A percentile compares a stretch with the other conserved stretches of the same genome.
Conservation (phyloP, 75 land plant genomes). For the Pinus tabuliformis region DNA sequence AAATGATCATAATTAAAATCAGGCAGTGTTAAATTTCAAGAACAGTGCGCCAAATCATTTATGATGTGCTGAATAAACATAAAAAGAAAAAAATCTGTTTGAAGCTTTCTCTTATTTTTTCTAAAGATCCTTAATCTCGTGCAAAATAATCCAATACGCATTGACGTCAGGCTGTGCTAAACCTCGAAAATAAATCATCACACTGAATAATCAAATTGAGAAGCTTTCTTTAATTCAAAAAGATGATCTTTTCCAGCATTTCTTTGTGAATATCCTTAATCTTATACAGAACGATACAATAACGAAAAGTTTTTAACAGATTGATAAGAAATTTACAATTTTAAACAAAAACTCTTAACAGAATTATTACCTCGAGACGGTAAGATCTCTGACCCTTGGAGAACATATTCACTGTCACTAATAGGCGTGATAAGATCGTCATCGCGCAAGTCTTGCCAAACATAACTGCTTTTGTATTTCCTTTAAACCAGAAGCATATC, state of each 20-base stretch:
- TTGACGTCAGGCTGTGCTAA: neutral
- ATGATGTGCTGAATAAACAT: neutral
- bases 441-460: conserved; percentile 75
- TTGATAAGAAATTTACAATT: neutral
- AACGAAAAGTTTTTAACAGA: neutral
- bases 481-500: conserved; percentile 20
- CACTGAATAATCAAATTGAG: neutral
- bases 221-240: neutral
- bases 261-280: neutral
- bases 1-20: neutral
- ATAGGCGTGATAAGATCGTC: conserved; percentile 65
- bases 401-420: conserved; percentile 58
- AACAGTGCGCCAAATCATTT: neutral
- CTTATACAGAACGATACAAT: neutral
- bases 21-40: neutral
- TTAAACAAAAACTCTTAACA: too few relatives aligned
- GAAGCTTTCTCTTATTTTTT: neutral
- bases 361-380: neutral
- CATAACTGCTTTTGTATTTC: conserved; percentile 53
- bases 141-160: neutral
- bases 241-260: neutral
- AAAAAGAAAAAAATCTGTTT: too few relatives aligned
- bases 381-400: conserved; percentile 54
- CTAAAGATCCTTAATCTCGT: neutral
- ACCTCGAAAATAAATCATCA: neutral